phyloP scores from a whole-genome alignment of 2,329 filamentous ascomycete genomes.

The Colletotrichum theobromicola region DNA sequence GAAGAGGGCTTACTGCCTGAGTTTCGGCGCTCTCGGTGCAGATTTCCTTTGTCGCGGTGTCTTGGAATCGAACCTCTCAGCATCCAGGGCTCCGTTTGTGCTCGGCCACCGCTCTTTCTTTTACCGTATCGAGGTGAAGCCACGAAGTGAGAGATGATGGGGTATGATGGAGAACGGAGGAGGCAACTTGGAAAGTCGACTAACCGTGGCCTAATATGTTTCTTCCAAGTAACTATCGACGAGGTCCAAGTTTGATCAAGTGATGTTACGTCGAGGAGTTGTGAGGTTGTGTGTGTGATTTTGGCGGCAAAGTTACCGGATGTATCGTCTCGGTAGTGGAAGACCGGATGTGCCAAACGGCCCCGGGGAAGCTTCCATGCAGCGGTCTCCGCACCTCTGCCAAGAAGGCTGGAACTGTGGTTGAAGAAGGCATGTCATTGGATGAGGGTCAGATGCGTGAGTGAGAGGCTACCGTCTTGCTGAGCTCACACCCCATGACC shows the following conservation, averaged over 20 bases:
- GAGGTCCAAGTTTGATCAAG: background rate
- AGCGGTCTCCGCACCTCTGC: slow-evolving; percentile 6
- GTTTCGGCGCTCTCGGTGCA: slow-evolving; percentile 45
- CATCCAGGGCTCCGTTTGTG: slow-evolving; percentile 50
- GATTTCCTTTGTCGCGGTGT: slow-evolving; percentile 54
- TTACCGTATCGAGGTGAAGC: slow-evolving; percentile 40
- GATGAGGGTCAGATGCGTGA: slow-evolving; percentile 5
- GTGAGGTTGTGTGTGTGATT: background rate
- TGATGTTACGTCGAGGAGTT: background rate
- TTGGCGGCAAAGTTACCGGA: background rate
- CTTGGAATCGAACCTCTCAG: slow-evolving; percentile 54
- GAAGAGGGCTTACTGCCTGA: background rate
- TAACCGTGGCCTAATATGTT: slow-evolving; percentile 4
- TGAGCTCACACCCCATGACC: background rate
- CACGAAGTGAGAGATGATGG: slow-evolving; percentile 45
- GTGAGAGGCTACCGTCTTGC: background rate
- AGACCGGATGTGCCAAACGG: slow-evolving; percentile 26
- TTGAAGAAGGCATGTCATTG: background rate
- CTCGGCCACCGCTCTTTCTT: slow-evolving; percentile 54
- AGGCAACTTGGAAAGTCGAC: slow-evolving; percentile 6
- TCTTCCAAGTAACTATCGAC: background rate
- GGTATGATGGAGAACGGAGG: slow-evolving; percentile 16
- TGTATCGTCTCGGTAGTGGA: slow-evolving; percentile 23
- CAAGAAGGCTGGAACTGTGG: background rate
- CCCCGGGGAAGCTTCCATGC: slow-evolving; percentile 22